phyloP scores from a whole-genome alignment of 2,329 filamentous ascomycete genomes.

The Ilyonectria destructans region DNA sequence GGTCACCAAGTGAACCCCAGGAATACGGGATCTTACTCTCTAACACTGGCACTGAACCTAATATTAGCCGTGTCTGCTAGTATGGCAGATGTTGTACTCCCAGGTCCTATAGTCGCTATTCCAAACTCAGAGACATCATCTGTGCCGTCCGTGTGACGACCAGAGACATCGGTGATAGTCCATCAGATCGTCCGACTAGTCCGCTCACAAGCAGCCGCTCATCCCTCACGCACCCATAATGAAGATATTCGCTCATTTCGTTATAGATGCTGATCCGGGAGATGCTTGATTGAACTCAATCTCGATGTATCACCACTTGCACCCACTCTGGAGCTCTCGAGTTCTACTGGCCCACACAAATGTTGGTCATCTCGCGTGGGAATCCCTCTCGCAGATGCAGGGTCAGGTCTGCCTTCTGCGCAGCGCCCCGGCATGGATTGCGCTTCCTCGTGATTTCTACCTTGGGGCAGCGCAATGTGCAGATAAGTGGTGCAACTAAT shows the following conservation, averaged over 20 bases:
- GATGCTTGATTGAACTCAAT: slow-evolving; percentile 26
- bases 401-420: slow-evolving; percentile 15
- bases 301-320: slow-evolving; percentile 15
- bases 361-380: slow-evolving; percentile 20
- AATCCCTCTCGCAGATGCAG: slow-evolving; percentile 26
- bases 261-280: slow-evolving; percentile 10
- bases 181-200: neutral
- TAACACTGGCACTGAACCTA: slow-evolving; percentile 4
- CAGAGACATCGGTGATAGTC: neutral
- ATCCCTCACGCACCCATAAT: neutral
- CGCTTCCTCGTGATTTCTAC: slow-evolving; percentile 22
- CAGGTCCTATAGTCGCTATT: neutral
- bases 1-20: slow-evolving; percentile 16
- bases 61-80: neutral
- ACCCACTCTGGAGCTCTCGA: slow-evolving; percentile 4
- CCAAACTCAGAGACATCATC: neutral
- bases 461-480: slow-evolving; percentile 17
- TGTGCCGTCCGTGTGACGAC: neutral
- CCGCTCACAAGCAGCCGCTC: slow-evolving; percentile 5
- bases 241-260: slow-evolving; percentile 16
- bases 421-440: slow-evolving; percentile 20
- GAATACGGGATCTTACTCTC: slow-evolving; percentile 14
- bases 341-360: slow-evolving; percentile 10
- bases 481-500: slow-evolving; percentile 27
- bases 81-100: slow-evolving; percentile 1